Base-by-base conservation (phyloP, 225 moss, liverwort and hornwort species). In the Marchantia polymorpha region DNA sequence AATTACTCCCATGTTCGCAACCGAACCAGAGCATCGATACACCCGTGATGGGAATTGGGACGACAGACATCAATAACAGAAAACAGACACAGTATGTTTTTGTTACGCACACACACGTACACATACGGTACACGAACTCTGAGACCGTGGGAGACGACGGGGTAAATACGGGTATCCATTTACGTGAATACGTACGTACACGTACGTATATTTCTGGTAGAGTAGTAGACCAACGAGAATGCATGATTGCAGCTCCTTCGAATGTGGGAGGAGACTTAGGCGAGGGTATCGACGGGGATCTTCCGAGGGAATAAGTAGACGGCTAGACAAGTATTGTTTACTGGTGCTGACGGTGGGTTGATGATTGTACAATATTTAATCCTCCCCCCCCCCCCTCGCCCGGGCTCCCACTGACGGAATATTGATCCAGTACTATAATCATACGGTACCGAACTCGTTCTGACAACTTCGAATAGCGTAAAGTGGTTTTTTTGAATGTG, bases 391-490 rank as follows among this genome's bases (percentile, higher is more conserved):
- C n/a, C n/a, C n/a, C n/a, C n/a, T n/a, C n/a, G n/a, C n/a, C n/a
- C n/a, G n/a, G n/a, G n/a, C n/a, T n/a, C n/a, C n/a, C 2, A 30
- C 67, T 67, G 67, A 67, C 67, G 67, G 25, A 31, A 67, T 26
- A 29, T 31, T 25, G 30, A 67, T 27, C 67, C 67, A 29, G 29
- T 67, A 67, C 67, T 67, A 14, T 67, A 67, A 67, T 67, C 67
- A 67, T 67, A 31, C 27, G 67, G 29, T 67, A 67, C 67, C 67
- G 67, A 67, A 67, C 67, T 31, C 67, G 27, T 14, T 31, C 67
- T 67, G 67, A 67, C 67, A 67, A 30, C 11, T 67, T 67, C 19
- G 67, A 67, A 67, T 25, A 67, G 67, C 30, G 67, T 67, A 67
- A 67, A 67, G 67, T 67, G 67, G 67, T 31, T 29, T 10, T 31